A percentile compares a stretch with the other conserved stretches of the same genome.
phyloP scores from a whole-genome alignment of 2,329 filamentous ascomycete species.

The Colletotrichum shisoi region DNA sequence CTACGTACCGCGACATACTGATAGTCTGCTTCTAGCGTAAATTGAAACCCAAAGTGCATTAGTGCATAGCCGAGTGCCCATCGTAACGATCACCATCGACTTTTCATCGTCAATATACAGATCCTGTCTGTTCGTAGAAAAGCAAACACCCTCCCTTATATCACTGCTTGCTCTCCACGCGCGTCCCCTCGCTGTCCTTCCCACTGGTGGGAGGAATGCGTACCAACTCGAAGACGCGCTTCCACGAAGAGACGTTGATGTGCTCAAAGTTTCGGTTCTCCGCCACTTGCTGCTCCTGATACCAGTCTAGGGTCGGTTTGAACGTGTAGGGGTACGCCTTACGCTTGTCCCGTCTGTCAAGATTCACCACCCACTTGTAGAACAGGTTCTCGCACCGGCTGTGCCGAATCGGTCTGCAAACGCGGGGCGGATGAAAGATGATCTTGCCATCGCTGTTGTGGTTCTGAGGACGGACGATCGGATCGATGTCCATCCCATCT shows the following conservation, averaged over 20 bases:
- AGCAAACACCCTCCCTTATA: background rate
- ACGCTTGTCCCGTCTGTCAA: slow-evolving; percentile 39
- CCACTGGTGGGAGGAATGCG: background rate
- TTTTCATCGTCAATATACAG: background rate
- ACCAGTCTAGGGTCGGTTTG: slow-evolving; percentile 61
- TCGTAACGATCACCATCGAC: background rate
- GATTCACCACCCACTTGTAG: slow-evolving; percentile 49
- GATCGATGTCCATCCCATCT: slow-evolving; percentile 29
- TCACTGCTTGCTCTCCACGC: background rate
- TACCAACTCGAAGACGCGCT: slow-evolving; percentile 49
- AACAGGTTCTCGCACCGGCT: slow-evolving; percentile 56
- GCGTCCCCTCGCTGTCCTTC: background rate
- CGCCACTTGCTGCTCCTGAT: slow-evolving; percentile 52
- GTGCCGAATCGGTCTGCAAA: slow-evolving; percentile 37
- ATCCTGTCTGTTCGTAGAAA: background rate
- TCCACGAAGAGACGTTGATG: slow-evolving; percentile 56
- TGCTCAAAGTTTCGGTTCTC: slow-evolving; percentile 61
- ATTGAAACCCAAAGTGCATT: background rate
- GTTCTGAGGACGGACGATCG: slow-evolving; percentile 31
- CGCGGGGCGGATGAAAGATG: slow-evolving; percentile 59
- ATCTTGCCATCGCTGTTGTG: slow-evolving; percentile 45
- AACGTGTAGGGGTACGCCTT: slow-evolving; percentile 53
- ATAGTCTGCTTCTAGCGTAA: background rate
- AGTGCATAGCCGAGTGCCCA: background rate
- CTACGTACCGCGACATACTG: background rate